Base-by-base conservation (phyloP, 2,329 filamentous ascomycete species). In the Aspergillus sp. region DNA sequence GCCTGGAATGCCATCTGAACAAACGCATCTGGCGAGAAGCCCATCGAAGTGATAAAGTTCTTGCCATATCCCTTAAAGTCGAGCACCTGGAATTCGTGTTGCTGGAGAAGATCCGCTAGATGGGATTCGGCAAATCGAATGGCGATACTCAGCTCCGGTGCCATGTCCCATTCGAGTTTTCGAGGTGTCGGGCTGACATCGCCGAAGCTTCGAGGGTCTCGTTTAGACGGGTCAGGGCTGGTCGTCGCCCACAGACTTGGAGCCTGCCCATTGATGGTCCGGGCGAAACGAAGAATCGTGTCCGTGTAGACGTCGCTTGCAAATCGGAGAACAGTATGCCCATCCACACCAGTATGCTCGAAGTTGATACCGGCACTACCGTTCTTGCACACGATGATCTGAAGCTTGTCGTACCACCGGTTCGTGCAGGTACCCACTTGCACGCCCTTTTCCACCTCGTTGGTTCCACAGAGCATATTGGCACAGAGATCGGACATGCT, bases 1-100 rank as follows among this genome's bases (percentile, higher is more conserved):
- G 94, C 94, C 77, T 99, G 95, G 81, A 97, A 97, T 0, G 95
- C 95, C 94, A 99, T 98, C 77, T 99, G 95, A 22, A 99, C 91
- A 74, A 97, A 99, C 0, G 95, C 95, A 75, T 98, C 95, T 0
- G 95, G 94, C 0, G 94, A 98, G 78, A 98, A 96, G 7, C 94
- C 94, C 89, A 96, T 96, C 0, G 91, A 92, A 0, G 93, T 98
- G 78, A 99, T 97, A 74, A 97, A 97, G 77, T 95, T 97, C 83
- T 97, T 97, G 67, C 95, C 95, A 70, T 96, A 99, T 25, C 89
- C 87, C 53, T 82, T 81, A 69, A 98, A 98, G 68, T 98, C 94
- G 4, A 98, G 84, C 13, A 93, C 96, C 64, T 93, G 86, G 71
- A 98, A 97, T 77, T 99, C 95, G 72, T 97, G 97, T 76, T 99